phyloP scores from a whole-genome alignment of 805 yeast genomes.

The Pachysolen tannophilus region DNA sequence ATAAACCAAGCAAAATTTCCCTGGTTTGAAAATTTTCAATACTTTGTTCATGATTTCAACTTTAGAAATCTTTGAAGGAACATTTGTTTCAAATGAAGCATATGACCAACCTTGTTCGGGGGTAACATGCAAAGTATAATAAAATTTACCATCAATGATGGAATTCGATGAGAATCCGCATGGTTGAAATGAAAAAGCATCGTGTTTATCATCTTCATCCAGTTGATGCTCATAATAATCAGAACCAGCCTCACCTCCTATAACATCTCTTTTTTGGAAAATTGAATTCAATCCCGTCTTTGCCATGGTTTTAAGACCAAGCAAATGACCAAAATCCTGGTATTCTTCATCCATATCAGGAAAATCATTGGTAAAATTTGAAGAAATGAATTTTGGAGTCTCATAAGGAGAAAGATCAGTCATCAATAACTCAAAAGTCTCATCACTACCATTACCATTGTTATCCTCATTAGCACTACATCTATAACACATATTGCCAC shows the following conservation, averaged over 20 bases:
- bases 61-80: constrained; percentile 40
- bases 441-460: constrained; percentile 21
- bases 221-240: too few relatives aligned
- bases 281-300: constrained; percentile 55
- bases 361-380: constrained; percentile 16
- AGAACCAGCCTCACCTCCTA: not conserved
- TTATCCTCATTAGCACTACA: not conserved
- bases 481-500: not conserved
- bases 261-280: constrained; percentile 20
- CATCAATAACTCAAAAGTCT: constrained; percentile 87
- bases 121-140: constrained; percentile 84
- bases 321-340: constrained; percentile 70
- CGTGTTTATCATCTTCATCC: constrained; percentile 40
- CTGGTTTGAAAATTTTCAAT: constrained; percentile 62
- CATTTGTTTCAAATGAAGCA: constrained; percentile 92
- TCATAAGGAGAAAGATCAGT: constrained; percentile 59
- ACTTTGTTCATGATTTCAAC: constrained; percentile 52
- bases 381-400: constrained; percentile 45
- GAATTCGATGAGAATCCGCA: constrained; percentile 94
- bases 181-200: constrained; percentile 87
- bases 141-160: constrained; percentile 47
- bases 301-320: constrained; percentile 65
- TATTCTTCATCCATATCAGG: constrained; percentile 38
- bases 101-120: constrained; percentile 94
- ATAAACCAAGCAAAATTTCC: constrained; percentile 49